A percentile compares a stretch with the other conserved stretches of the same genome.
These are phyloP conservation scores for apple (Malus domestica) DNA, from an alignment of 306 rosid genomes.

Conservation along the genomic window DNA sequence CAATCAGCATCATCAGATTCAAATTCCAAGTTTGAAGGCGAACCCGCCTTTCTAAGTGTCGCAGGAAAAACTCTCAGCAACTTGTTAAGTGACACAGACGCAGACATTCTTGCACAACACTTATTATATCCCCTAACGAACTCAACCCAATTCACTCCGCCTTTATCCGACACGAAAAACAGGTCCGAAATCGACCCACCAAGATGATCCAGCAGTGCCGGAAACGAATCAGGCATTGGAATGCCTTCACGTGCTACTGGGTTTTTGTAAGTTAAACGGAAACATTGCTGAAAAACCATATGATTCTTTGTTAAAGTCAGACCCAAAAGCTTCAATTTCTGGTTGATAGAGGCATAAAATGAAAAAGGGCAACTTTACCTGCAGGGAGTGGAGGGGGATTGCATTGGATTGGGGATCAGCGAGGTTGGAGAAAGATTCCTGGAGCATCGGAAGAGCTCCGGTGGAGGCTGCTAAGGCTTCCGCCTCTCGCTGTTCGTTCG, in stretches of 20 bases:
- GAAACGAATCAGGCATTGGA: constrained; percentile 34
- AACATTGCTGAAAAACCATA: constrained; percentile 46
- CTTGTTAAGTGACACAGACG: constrained; percentile 46
- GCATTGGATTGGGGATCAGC: constrained; percentile 45
- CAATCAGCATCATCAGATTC: constrained; percentile 54
- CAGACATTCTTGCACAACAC: constrained; percentile 57
- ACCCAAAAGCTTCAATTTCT: background rate
- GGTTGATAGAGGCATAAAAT: background rate
- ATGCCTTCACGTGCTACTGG: constrained; percentile 19
- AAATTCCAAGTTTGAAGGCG: constrained; percentile 42
- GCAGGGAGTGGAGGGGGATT: constrained; percentile 41
- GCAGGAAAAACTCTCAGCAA: constrained; percentile 44
- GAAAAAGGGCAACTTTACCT: constrained; percentile 29
- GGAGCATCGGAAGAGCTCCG: constrained; percentile 77
- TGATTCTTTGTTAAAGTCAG: background rate
- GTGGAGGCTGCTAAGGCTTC: constrained; percentile 60
- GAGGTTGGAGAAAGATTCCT: constrained; percentile 56
- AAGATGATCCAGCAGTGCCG: constrained; percentile 46
- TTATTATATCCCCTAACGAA: constrained; percentile 66
- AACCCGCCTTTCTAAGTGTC: constrained; percentile 16
- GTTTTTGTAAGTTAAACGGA: constrained; percentile 32
- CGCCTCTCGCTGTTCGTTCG: constrained; percentile 56
- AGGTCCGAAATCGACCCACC: constrained; percentile 54
- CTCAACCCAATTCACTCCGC: constrained; percentile 62
- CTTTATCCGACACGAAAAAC: constrained; percentile 47